A percentile compares a stretch with the other conserved stretches of the same genome.
Evolutionary conservation across 352 stramenopile genomes (phyloP).

Genomic region (Blastocystis sp.): DNA sequence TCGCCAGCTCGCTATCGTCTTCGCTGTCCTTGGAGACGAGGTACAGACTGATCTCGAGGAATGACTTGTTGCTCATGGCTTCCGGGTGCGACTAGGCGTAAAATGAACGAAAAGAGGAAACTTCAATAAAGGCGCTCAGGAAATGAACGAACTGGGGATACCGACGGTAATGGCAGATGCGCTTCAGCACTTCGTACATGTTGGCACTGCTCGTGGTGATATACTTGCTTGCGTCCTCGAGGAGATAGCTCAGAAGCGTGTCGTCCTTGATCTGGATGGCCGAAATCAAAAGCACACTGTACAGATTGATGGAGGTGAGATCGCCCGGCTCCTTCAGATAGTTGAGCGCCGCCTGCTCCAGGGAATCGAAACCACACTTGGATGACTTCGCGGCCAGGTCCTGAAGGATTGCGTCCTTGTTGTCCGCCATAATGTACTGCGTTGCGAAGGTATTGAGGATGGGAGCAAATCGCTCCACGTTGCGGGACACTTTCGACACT

Average conservation of each 20-base stretch:
- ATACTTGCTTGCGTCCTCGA: not conserved
- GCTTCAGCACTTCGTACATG: not conserved
- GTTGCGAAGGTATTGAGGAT: conserved; percentile 10
- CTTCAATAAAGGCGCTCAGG: not conserved
- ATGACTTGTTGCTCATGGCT: not conserved
- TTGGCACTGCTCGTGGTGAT: not conserved
- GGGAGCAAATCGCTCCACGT: not conserved
- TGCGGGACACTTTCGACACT: not conserved
- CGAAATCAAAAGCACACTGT: not conserved
- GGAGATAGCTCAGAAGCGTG: not conserved
- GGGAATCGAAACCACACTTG: not conserved
- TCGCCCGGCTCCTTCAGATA: not conserved
- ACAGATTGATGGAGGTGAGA: not conserved
- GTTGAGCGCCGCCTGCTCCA: not conserved
- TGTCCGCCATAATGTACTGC: not conserved
- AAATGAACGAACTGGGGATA: not conserved
- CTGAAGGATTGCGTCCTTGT: not conserved
- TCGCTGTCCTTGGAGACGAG: not conserved
- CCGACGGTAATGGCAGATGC: not conserved
- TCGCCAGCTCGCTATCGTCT: not conserved
- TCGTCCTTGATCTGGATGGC: conserved; percentile 13
- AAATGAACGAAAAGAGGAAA: not conserved
- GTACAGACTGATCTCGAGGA: not conserved
- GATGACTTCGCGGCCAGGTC: not conserved
- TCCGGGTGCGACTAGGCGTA: not conserved